Conservation (phyloP, 257 asterid genomes). For the Haberlea rhodopensis region DNA sequence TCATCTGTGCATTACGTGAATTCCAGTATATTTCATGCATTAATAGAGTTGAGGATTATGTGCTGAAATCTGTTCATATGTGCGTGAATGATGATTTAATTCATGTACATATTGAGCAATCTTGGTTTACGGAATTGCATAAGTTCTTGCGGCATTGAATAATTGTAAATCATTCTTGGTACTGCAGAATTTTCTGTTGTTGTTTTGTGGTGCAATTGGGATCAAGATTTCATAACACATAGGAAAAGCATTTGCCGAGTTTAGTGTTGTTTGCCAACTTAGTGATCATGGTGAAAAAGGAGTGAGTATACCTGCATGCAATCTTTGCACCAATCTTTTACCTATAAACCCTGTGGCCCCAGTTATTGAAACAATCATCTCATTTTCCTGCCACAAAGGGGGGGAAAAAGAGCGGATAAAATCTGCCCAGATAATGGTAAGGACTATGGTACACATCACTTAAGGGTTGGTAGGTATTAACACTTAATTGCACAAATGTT, state of each 20-base stretch:
- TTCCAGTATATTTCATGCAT: too few relatives aligned
- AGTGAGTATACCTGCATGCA: constrained; percentile 49
- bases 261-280: background rate
- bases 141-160: too few relatives aligned
- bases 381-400: constrained; percentile 46
- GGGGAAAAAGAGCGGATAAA: background rate
- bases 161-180: too few relatives aligned
- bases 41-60: too few relatives aligned
- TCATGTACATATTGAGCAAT: too few relatives aligned
- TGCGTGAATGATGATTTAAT: too few relatives aligned
- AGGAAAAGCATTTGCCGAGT: background rate
- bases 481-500: background rate
- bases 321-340: constrained; percentile 83
- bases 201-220: too few relatives aligned
- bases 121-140: too few relatives aligned
- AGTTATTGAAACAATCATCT: constrained; percentile 80
- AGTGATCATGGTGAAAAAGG: constrained; percentile 7
- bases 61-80: too few relatives aligned
- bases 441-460: background rate
- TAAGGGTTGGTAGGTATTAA: background rate
- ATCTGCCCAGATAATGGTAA: background rate
- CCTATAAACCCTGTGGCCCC: constrained; percentile 99
- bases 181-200: too few relatives aligned
- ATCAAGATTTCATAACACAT: too few relatives aligned
- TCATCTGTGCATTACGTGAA: too few relatives aligned